Base-by-base conservation (phyloP, 2,329 filamentous ascomycete genomes). In the Aspergillus sp. region DNA sequence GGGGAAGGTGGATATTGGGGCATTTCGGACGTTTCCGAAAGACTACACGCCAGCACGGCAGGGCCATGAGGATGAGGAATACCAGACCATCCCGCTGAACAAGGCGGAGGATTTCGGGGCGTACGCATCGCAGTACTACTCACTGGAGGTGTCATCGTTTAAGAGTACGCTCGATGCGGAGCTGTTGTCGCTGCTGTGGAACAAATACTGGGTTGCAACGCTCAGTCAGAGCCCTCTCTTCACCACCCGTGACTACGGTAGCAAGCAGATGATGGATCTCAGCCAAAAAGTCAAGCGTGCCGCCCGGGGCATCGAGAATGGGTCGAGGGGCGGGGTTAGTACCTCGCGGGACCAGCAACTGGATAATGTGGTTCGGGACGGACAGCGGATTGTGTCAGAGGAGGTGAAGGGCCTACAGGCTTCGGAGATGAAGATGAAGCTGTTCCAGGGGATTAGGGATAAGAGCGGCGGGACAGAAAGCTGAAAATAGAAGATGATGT, bases 81-180 rank as follows among this genome's bases (percentile, higher is more conserved):
- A 71, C 58, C 65, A 67, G 59, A 65, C 63, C 1, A 93, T 98
- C 42, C 93, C 93, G 1, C 76, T 94, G n/a, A 84, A 82, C 52
- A 98, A 98, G 70, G 88, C 88, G 7, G 87, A 93, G 59, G 93
- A 98, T 65, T 98, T 97, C 64, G 93, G 93, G 51, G 90, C 90
- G 0, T 91, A 98, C 64, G 83, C 86, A 9, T 86, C 81, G 64
- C 82, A 86, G 46, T 98, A 98, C 73, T 98, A 98, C 69, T 78
- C 85, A 9, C 78, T 98, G 4, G 86, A 94, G 51, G 86, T 97
- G 9, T 88, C 88, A 30, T 88, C 94, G 69, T 98, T 88, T 78
- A 97, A 97, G 73, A 93, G 87, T 53, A 85, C 86, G 0, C 82
- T 98, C 29, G 93, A 98, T 69, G 79, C 83, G 2, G 85, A 89